These are phyloP conservation scores for Atkinsonella texensis DNA, from an alignment of 2,329 filamentous ascomycete genomes.

Conservation along the genomic window DNA sequence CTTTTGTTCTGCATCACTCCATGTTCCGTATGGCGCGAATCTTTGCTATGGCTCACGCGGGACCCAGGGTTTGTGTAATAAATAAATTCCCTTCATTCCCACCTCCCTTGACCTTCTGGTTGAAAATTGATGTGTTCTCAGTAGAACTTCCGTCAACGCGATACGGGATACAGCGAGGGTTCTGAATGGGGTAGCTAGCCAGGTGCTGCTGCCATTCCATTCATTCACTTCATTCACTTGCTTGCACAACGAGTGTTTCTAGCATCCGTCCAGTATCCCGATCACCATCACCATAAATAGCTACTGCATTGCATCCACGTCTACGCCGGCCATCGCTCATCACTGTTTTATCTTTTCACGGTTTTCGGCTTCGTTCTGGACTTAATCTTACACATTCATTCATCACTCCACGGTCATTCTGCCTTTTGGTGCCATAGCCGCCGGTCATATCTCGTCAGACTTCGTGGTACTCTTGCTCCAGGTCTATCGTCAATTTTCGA, in stretches of 20 bases:
- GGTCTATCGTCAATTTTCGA: neutral
- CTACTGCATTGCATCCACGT: neutral
- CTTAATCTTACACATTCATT: no score
- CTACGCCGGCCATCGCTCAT: neutral
- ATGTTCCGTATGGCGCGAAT: neutral
- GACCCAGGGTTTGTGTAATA: neutral
- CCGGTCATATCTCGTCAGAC: no score
- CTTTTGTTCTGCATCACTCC: no score
- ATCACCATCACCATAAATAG: neutral
- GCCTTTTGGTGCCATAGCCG: no score
- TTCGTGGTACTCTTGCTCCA: no score
- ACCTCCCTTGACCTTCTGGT: neutral
- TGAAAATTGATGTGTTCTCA: neutral
- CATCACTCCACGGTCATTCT: no score
- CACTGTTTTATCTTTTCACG: no score
- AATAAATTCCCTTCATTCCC: neutral
- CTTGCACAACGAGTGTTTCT: neutral
- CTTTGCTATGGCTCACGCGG: neutral
- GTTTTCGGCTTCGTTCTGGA: no score
- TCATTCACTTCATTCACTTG: no score
- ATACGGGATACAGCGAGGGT: neutral
- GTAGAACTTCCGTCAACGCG: neutral
- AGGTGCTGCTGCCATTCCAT: neutral
- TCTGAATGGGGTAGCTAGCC: neutral
- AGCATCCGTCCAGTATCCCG: no score